Conservation (phyloP, 2,329 filamentous ascomycete species). For the Sporothrix brasiliensis region DNA sequence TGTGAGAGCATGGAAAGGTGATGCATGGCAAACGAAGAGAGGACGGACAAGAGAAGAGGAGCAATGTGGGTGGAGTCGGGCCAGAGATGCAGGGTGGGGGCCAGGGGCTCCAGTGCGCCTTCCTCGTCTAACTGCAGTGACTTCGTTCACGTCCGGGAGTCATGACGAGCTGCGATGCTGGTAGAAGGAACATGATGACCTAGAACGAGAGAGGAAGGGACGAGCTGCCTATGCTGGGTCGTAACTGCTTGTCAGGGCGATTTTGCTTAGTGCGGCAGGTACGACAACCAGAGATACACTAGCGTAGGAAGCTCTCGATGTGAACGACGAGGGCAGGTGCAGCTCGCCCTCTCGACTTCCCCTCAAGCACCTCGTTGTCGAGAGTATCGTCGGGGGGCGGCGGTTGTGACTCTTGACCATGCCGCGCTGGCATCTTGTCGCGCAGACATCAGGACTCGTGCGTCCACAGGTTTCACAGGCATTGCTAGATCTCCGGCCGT, state of each 20-base stretch:
- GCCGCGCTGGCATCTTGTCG: no score
- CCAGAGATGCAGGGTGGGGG: background rate
- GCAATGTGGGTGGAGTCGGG: conserved; percentile 4
- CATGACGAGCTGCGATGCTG: background rate
- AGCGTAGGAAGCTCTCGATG: background rate
- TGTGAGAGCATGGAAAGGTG: background rate
- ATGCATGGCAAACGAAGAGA: background rate
- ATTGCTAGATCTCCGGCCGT: no score
- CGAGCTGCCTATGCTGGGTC: background rate
- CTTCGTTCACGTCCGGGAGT: background rate
- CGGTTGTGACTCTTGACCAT: no score
- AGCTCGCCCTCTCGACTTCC: no score
- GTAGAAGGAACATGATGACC: background rate
- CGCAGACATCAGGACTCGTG: background rate
- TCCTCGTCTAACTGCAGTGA: background rate
- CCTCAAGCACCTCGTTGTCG: no score
- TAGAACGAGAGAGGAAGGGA: background rate
- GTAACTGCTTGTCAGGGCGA: background rate
- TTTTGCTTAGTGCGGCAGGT: background rate
- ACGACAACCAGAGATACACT: background rate
- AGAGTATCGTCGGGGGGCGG: no score
- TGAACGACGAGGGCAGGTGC: background rate
- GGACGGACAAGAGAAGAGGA: background rate
- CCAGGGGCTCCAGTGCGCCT: background rate
- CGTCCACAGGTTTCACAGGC: background rate